These are phyloP conservation scores for Solanum tarijense DNA, from an alignment of 257 asterid genomes.

Conservation along the genomic window DNA sequence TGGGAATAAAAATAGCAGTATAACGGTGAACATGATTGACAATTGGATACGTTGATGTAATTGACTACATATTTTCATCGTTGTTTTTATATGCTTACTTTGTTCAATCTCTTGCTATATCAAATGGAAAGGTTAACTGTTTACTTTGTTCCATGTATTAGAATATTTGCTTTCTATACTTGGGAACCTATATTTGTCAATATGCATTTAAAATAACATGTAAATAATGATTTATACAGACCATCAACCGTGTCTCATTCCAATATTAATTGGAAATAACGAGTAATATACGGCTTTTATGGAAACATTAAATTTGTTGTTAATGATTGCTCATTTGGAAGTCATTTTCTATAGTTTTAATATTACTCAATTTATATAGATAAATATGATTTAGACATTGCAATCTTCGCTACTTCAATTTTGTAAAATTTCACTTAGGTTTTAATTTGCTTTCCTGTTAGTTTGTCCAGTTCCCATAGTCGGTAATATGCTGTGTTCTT, in stretches of 20 bases:
- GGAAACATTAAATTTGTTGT: not conserved
- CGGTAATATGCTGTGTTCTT: not conserved
- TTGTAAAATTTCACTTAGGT: not conserved
- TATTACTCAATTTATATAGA: not conserved
- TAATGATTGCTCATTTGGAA: not conserved
- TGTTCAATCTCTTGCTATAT: not conserved
- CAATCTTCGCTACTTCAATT: not conserved
- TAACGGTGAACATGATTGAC: not conserved
- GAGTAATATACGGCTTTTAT: not conserved
- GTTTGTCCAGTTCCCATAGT: not conserved
- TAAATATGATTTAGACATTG: not conserved
- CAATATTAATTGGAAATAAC: not conserved
- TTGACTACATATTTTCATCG: not conserved
- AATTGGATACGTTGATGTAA: not conserved
- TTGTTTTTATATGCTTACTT: not conserved
- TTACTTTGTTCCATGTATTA: not conserved
- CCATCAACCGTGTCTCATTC: not conserved
- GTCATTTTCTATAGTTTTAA: not conserved
- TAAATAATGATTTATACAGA: not conserved
- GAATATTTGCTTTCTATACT: not conserved
- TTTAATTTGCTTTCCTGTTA: not conserved
- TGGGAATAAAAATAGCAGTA: not conserved
- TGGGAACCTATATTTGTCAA: not conserved
- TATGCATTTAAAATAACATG: not conserved
- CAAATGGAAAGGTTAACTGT: not conserved